Evolutionary conservation across 2,329 filamentous ascomycete species (phyloP), one percentile per base, ranked within the genome.

Genomic region (Lecanicillium sp.): DNA sequence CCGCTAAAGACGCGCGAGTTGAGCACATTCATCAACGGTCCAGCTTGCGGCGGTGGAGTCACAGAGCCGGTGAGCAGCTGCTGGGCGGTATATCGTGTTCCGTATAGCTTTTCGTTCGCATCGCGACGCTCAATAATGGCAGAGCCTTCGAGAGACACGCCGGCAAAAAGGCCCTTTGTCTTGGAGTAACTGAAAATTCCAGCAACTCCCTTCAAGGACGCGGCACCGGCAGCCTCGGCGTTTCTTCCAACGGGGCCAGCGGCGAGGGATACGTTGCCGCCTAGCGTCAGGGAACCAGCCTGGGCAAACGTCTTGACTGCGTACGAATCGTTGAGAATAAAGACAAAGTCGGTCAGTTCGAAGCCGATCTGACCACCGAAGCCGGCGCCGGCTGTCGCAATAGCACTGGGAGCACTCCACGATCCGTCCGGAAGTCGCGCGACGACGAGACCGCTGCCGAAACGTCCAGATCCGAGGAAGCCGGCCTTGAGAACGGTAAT

Each of bases 181-280:
- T 95, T 96, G 59, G 84, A 92, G 71, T 98, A 98, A 53, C 85
- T 86, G 69, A 98, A 98, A 35, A 98, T 82, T 38, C 86, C 92
- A 0, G 89, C 85, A 8, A 96, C 83, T 46, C 87, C 81, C 67
- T 80, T 90, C 46, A 94, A 71, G 50, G 86, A 95, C 7, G 92
- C 92, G 12, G 89, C 90, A 46, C 92, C 92, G 27, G 92, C 90
- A 11, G 92, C 92, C 63, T 98, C 92, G 33, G 90, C 92, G 62
- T 95, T 96, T 52, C 92, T 78, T 39, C 92, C 92, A 18, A 98
- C 77, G 0, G 92, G 92, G 2, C 92, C 92, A 6, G 92, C 92
- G 14, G 92, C 92, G 51, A 98, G 83, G 4, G 87, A 95, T 27
- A 96, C 92, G 56, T 98, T 98, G 48, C 92, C 92, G 51, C 92